Percentiles rank a stretch among this genome's conserved stretches.
Evolutionary conservation across 2,329 filamentous ascomycete species (phyloP).

Genomic region (Dendryphion nanum): DNA sequence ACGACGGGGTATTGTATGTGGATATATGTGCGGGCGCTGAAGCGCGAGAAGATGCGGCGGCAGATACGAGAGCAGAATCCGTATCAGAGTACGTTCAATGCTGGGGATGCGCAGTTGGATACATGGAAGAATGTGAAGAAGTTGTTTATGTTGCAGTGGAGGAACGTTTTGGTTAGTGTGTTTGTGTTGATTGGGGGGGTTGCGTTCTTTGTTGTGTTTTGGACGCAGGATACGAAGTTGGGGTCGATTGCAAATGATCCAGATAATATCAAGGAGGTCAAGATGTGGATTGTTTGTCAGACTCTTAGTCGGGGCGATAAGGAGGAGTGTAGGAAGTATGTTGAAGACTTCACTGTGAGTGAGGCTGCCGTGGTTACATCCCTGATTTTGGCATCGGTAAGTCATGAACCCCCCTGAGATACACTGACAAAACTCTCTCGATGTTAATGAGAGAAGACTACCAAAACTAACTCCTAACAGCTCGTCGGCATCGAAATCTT

Average conservation of each 20-base stretch:
- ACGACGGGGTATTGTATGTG: conserved; percentile 36
- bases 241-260: conserved; percentile 19
- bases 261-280: conserved; percentile 15
- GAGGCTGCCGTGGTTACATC: conserved; percentile 16
- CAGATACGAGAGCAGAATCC: conserved; percentile 7
- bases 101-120: conserved; percentile 7
- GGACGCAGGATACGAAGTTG: conserved; percentile 23
- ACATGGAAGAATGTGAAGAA: conserved; percentile 23
- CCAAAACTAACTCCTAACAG: conserved; percentile 16
- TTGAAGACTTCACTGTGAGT: conserved; percentile 18
- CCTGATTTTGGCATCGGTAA: conserved; percentile 27
- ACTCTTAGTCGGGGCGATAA: conserved; percentile 19
- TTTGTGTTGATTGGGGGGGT: conserved; percentile 24
- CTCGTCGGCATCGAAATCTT: conserved; percentile 37
- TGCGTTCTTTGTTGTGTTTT: conserved; percentile 29
- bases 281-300: conserved; percentile 25
- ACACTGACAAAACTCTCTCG: too few relatives aligned
- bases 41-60: background rate
- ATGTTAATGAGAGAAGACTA: background rate
- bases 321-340: conserved; percentile 23
- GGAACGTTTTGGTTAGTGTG: conserved; percentile 25
- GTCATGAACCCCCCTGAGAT: too few relatives aligned
- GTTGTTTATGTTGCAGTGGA: conserved; percentile 28
- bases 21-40: conserved; percentile 29
- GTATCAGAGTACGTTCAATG: background rate